phyloP scores from a whole-genome alignment of 2,329 filamentous ascomycete species.

The Geosmithia flava region DNA sequence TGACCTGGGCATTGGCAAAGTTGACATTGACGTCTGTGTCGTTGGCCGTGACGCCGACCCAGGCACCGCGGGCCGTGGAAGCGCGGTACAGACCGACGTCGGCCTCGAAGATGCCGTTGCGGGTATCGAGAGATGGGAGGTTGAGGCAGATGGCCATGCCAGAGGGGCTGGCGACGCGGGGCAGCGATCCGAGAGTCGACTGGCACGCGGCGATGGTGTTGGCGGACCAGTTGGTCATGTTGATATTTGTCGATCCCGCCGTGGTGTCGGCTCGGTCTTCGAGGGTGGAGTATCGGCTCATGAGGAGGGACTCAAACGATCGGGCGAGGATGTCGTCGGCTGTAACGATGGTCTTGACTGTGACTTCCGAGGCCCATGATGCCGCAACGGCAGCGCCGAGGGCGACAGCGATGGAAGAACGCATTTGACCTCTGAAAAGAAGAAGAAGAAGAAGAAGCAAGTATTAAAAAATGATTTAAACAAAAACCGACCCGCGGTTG shows the following conservation, averaged over 20 bases:
- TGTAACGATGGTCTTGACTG: slow-evolving; percentile 8
- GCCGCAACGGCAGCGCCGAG: background rate
- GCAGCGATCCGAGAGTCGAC: slow-evolving; percentile 39
- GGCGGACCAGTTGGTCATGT: slow-evolving; percentile 43
- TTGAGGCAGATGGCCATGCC: slow-evolving; percentile 79
- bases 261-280: background rate
- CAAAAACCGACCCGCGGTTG: background rate
- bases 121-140: slow-evolving; percentile 55
- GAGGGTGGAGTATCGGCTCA: slow-evolving; percentile 1
- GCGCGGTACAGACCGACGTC: slow-evolving; percentile 66
- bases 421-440: background rate
- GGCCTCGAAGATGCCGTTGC: slow-evolving; percentile 60
- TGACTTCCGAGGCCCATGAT: slow-evolving; percentile 6
- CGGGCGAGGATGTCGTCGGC: slow-evolving; percentile 16
- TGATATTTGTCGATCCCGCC: slow-evolving; percentile 15
- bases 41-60: slow-evolving; percentile 34
- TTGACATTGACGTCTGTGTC: slow-evolving; percentile 42
- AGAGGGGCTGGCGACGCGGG: slow-evolving; percentile 55
- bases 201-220: slow-evolving; percentile 47
- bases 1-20: slow-evolving; percentile 35
- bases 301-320: slow-evolving; percentile 12
- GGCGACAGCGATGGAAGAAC: background rate
- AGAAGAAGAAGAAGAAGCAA: background rate
- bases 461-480: background rate
- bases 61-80: slow-evolving; percentile 41